Evolutionary conservation across 306 rosid genomes (phyloP), one percentile per base, ranked within the genome.

Genomic region (Cucurbita ficifolia): DNA sequence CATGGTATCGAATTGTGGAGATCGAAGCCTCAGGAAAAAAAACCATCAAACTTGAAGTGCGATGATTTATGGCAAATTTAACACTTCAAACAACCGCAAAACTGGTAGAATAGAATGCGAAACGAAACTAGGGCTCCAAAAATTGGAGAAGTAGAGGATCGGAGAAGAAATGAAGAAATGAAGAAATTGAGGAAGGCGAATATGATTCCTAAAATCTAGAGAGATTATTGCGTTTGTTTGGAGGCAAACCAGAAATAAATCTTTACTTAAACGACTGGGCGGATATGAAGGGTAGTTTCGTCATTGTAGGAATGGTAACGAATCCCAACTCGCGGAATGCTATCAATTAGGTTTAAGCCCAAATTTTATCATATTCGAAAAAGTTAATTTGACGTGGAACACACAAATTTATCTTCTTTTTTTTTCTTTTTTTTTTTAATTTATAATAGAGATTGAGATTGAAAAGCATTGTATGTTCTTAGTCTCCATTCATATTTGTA

Each of bases 1-100:
- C 99, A 94, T 94, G 39, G 53, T 73, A 79, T 54, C 72, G 61
- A n/a, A 45, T 51, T 7, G 36, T 9, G 69, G 73, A 36, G 74
- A 79, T 76, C 49, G 49, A 63, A 52, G 49, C 53, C 72, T 75
- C 64, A 40, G 46, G 55, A 45, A 16, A 48, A 16, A 48, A 57
- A 56, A 79, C 61, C 59, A 70, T 70, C 59, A 22, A 70, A 50
- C 33, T 70, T 42, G 22, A 49, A 51, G 24, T 16, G 54, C 45
- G 45, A 35, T 35, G 59, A 70, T 12, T 50, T 46, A 0, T 10
- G 36, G 24, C 8, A 43, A 48, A 70, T 49, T 16, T 2, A 17
- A 8, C 43, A 71, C 57, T 24, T 10, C 29, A 42, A 64, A 40
- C 35, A 42, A 62, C 48, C 69, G 48, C 46, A 40, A 18, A 64